These are phyloP conservation scores for Diaporthe sp. DNA, from an alignment of 2,329 filamentous ascomycete species.

Conservation along the genomic window DNA sequence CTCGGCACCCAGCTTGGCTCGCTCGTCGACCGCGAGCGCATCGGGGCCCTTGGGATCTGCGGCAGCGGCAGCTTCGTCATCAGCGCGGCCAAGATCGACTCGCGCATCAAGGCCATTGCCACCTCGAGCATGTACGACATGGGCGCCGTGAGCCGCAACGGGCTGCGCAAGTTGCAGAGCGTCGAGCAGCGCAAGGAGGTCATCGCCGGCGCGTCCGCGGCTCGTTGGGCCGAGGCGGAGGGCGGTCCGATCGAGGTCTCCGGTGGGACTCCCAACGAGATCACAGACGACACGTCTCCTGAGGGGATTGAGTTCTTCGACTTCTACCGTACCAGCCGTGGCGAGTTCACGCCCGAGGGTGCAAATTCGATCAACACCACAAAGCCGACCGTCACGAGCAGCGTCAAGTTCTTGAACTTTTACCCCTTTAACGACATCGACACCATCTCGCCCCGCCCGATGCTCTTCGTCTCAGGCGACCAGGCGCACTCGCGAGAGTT, in stretches of 20 bases:
- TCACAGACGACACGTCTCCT: background rate
- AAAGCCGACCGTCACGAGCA: background rate
- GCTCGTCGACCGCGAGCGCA: slow-evolving; percentile 1
- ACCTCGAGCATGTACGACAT: slow-evolving; percentile 9
- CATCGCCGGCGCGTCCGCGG: background rate
- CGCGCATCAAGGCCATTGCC: slow-evolving; percentile 9
- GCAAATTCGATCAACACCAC: background rate
- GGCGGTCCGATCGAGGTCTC: background rate
- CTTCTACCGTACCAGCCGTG: slow-evolving; percentile 6
- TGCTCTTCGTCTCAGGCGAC: background rate
- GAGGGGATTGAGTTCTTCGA: background rate
- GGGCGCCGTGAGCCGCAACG: background rate
- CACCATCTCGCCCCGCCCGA: background rate
- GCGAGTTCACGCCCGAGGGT: slow-evolving; percentile 1
- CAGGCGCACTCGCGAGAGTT: slow-evolving; percentile 8
- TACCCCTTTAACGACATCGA: slow-evolving; percentile 10
- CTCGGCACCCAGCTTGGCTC: background rate
- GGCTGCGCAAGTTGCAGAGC: background rate
- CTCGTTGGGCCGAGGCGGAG: background rate
- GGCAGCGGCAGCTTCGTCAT: slow-evolving; percentile 1
- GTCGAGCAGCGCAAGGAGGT: background rate
- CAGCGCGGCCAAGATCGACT: slow-evolving; percentile 3
- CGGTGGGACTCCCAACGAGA: background rate
- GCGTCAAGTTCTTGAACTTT: background rate
- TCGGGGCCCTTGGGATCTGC: slow-evolving; percentile 7